Evolutionary conservation across 2,329 filamentous ascomycete genomes (phyloP), one percentile per base, ranked within the genome.

Genomic region (Fusarium ramigenum): DNA sequence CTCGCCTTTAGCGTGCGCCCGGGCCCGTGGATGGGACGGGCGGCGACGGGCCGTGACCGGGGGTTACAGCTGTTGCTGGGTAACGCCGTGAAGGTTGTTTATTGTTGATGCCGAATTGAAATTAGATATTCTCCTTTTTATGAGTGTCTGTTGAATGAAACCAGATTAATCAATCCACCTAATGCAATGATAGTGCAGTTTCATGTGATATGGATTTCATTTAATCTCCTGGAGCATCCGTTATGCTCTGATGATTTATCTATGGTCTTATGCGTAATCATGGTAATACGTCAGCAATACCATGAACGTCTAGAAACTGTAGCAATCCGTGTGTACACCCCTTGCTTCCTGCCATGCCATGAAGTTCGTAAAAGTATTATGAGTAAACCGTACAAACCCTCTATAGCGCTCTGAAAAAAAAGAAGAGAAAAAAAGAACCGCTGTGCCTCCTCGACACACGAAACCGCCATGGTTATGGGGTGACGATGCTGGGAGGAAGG

Each of bases 31-130:
- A 39, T 34, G 63, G 54, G 44, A 58, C 67, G 57, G 69, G 60
- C 63, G 63, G 63, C 63, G 68, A 52, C 63, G 69, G 69, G 68
- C 63, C 69, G 69, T 65, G 44, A 54, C 49, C 30, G 57, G 23
- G 67, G 62, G 46, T 46, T 39, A 42, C 30, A 36, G 18, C 23
- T 53, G 69, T 54, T 63, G 68, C 53, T 68, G 23, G 69, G 53
- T 64, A 59, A 72, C 47, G 34, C 39, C 9, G 15, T 25, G 36
- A 34, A 56, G 21, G 40, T 71, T 71, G 46, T 71, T 70, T 61
- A 42, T 59, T 69, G 58, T 69, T 69, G 66, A 64, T 54, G 37
- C 34, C 19, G 28, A 47, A 47, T 36, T 52, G 64, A 69, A 59
- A 69, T 69, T 69, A 59, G 52, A 47, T 40, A 25, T 49, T 32